Evolutionary conservation across 805 yeast species (phyloP).

Genomic region (Candida xyloterini): DNA sequence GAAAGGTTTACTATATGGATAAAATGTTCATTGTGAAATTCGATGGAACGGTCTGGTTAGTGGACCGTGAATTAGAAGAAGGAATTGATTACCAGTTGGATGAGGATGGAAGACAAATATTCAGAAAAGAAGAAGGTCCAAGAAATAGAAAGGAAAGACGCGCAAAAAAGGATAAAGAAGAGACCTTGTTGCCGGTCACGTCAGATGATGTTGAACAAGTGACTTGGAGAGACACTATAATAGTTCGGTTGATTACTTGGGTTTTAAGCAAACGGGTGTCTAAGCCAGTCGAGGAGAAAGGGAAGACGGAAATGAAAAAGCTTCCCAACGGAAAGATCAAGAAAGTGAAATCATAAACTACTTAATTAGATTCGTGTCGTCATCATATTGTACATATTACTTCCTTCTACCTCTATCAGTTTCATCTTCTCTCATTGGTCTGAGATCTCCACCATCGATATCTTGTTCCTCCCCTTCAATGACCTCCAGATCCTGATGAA

Average conservation of each 20-base stretch:
- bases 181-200: conserved; percentile 40
- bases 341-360: conserved; percentile 1
- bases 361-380: background rate
- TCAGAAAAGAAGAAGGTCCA: conserved; percentile 12
- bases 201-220: conserved; percentile 49
- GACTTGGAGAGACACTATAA: conserved; percentile 42
- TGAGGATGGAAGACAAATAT: conserved; percentile 18
- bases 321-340: conserved; percentile 60
- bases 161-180: conserved; percentile 18
- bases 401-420: conserved; percentile 18
- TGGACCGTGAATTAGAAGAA: conserved; percentile 40
- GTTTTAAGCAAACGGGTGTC: conserved; percentile 40
- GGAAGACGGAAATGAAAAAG: conserved; percentile 32
- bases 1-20: conserved; percentile 42
- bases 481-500: conserved; percentile 37
- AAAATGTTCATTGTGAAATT: conserved; percentile 53
- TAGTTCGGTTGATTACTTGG: conserved; percentile 40
- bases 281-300: background rate
- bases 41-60: conserved; percentile 54
- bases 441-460: conserved; percentile 29
- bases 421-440: conserved; percentile 34
- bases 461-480: conserved; percentile 25
- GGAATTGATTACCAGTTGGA: conserved; percentile 24
- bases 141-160: conserved; percentile 19
- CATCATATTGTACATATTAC: conserved; percentile 14